Evolutionary conservation across 805 yeast species (phyloP).

Genomic region (Saturnispora halmiae): DNA sequence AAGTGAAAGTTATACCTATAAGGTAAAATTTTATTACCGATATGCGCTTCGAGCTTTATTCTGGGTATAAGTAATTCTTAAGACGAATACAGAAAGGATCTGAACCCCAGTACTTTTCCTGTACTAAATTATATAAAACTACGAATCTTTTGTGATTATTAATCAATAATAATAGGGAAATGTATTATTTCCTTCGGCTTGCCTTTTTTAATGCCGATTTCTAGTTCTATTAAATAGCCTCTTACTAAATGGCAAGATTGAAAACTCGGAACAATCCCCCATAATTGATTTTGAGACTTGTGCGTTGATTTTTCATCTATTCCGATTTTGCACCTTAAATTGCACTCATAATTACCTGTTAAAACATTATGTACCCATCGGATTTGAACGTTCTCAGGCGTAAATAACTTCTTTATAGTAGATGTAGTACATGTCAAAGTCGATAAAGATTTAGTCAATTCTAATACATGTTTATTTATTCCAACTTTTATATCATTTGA

Average conservation of each 20-base stretch:
- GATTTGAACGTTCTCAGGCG: not conserved
- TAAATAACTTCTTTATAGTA: slow-evolving; percentile 12
- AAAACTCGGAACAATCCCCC: slow-evolving; percentile 14
- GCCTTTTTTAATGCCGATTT: slow-evolving; percentile 10
- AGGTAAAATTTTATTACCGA: no score
- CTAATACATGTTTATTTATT: slow-evolving; percentile 11
- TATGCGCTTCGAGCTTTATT: no score
- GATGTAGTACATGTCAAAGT: not conserved
- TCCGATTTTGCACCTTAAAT: slow-evolving; percentile 3
- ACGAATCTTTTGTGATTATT: no score
- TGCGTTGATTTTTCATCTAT: slow-evolving; percentile 2
- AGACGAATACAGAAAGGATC: no score
- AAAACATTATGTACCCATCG: slow-evolving; percentile 7
- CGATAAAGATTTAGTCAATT: slow-evolving; percentile 10
- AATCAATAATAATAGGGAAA: slow-evolving; percentile 13
- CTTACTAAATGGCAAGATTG: slow-evolving; percentile 15
- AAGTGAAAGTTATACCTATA: no score
- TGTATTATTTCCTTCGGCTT: slow-evolving; percentile 7
- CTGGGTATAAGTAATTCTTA: no score
- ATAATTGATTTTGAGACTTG: slow-evolving; percentile 4
- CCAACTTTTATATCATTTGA: slow-evolving; percentile 13
- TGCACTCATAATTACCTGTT: slow-evolving; percentile 5
- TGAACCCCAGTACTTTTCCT: no score
- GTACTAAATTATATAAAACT: no score
- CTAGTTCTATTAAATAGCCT: slow-evolving; percentile 12